Evolutionary conservation across 805 yeast genomes (phyloP).

Genomic region (Blastobotrys muscicola): DNA sequence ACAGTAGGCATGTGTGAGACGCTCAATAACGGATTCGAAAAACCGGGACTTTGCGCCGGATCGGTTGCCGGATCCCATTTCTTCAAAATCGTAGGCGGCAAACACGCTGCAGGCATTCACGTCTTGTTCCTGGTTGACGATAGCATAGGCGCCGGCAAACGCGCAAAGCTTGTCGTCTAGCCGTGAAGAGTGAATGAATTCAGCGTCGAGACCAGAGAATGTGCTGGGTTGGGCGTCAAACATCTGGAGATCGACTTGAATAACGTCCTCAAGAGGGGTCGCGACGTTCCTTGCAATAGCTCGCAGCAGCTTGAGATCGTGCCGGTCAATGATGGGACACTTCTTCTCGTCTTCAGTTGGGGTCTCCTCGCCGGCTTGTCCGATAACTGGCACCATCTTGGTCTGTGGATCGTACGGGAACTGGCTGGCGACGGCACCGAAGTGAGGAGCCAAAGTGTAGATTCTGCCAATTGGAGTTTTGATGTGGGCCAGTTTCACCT

Average conservation of each 20-base stretch:
- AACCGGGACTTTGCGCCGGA: slow-evolving; percentile 78
- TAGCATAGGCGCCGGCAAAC: slow-evolving; percentile 55
- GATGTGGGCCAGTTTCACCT: slow-evolving; percentile 29
- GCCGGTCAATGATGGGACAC: slow-evolving; percentile 62
- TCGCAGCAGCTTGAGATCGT: slow-evolving; percentile 57
- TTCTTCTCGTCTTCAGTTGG: slow-evolving; percentile 53
- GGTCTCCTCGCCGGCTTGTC: slow-evolving; percentile 30
- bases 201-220: slow-evolving; percentile 68
- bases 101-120: slow-evolving; percentile 29
- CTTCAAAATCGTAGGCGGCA: slow-evolving; percentile 72
- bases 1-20: slow-evolving; percentile 25
- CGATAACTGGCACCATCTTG: slow-evolving; percentile 72
- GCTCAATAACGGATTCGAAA: slow-evolving; percentile 51
- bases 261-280: slow-evolving; percentile 49
- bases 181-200: slow-evolving; percentile 73
- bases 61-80: slow-evolving; percentile 70
- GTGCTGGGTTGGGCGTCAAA: slow-evolving; percentile 75
- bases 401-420: slow-evolving; percentile 76
- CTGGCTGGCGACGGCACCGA: slow-evolving; percentile 50
- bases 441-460: slow-evolving; percentile 82
- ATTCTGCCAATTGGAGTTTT: slow-evolving; percentile 55
- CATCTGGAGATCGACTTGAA: slow-evolving; percentile 66
- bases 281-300: slow-evolving; percentile 55
- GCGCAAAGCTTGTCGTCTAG: slow-evolving; percentile 80
- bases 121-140: slow-evolving; percentile 32